A percentile compares a stretch with the other conserved stretches of the same genome.
Evolutionary conservation across 208 protist genomes (phyloP).

Genomic region (Tritrichomonas musculus): DNA sequence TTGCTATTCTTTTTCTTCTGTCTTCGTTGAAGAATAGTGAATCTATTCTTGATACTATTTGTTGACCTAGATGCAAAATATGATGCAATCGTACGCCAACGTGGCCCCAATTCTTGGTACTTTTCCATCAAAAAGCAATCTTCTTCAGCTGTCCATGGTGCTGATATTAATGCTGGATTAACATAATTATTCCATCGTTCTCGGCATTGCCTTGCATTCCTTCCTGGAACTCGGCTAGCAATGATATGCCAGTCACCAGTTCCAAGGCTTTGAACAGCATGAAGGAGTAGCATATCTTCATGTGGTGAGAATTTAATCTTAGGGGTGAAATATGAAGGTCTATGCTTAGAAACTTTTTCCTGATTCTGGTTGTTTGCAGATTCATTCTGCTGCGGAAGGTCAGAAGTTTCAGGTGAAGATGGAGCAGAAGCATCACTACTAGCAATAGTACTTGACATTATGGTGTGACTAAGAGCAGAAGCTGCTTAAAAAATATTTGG

Average conservation of each 20-base stretch:
- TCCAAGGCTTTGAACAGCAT: neutral
- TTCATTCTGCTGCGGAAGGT: too few species aligned
- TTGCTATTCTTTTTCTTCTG: too few species aligned
- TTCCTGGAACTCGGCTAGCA: neutral
- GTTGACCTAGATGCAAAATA: neutral
- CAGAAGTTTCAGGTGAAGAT: too few species aligned
- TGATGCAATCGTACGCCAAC: neutral
- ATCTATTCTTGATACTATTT: neutral
- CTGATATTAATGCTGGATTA: neutral
- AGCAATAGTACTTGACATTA: too few species aligned
- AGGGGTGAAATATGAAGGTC: neutral
- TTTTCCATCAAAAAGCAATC: neutral
- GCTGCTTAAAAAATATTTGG: too few species aligned
- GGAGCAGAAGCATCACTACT: too few species aligned
- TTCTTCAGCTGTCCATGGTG: neutral
- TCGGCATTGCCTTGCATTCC: neutral
- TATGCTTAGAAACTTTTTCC: too few species aligned
- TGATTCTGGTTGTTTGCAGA: too few species aligned
- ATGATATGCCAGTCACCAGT: neutral
- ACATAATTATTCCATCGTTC: conserved; percentile 10
- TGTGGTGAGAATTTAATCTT: conserved; percentile 8
- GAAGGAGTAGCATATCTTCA: neutral
- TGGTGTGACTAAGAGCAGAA: too few species aligned
- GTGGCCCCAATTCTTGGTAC: neutral
- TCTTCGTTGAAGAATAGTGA: neutral